These are phyloP conservation scores for Epithemia pelagica DNA, from an alignment of 108 stramenopile genomes.

Conservation along the genomic window DNA sequence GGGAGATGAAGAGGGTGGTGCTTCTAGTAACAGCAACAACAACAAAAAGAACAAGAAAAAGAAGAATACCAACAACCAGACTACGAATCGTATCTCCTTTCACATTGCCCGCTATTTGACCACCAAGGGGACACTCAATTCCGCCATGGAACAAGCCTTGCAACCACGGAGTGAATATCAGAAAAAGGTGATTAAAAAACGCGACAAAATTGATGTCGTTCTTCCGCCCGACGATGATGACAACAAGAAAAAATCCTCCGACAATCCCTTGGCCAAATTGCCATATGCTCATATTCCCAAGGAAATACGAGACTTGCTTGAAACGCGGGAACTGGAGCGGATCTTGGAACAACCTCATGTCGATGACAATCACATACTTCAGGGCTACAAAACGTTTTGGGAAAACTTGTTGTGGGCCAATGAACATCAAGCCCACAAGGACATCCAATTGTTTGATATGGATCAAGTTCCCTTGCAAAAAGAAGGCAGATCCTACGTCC, in stretches of 20 bases:
- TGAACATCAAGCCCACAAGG: constrained; percentile 37
- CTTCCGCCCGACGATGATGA: neutral
- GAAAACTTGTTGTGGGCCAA: constrained; percentile 34
- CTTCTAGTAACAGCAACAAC: neutral
- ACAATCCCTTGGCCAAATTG: neutral
- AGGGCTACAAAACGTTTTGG: constrained; percentile 32
- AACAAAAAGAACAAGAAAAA: neutral
- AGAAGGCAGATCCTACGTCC: constrained; percentile 21
- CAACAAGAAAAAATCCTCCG: neutral
- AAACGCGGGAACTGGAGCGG: neutral
- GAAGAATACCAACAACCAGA: neutral
- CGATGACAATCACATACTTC: neutral
- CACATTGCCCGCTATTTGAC: neutral
- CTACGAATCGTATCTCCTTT: neutral
- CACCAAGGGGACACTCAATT: neutral
- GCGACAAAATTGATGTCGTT: neutral
- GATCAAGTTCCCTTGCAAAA: constrained; percentile 21
- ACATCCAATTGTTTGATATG: constrained; percentile 46
- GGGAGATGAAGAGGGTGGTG: neutral
- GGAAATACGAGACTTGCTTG: neutral
- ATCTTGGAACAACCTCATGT: neutral
- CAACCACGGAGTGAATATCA: neutral
- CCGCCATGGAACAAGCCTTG: neutral
- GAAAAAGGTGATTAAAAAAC: neutral
- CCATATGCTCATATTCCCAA: neutral